Evolutionary conservation across 768 basidiomycete species (phyloP), one percentile per base, ranked within the genome.

Genomic region (Piloderma croceum): DNA sequence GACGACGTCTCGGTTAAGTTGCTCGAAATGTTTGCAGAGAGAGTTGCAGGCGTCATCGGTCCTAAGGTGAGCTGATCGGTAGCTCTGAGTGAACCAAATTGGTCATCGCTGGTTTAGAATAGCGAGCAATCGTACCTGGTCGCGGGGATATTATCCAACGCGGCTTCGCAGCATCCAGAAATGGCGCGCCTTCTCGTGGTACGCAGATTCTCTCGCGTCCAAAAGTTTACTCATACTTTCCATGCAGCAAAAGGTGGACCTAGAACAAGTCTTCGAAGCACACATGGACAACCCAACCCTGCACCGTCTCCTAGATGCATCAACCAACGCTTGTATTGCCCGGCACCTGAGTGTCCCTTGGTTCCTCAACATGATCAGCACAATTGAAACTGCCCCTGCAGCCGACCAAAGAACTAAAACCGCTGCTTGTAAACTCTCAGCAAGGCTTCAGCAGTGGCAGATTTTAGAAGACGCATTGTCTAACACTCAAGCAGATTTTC

Each of bases 251-350:
- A 64, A 70, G n/a, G 52, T 86, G 10, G 76, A 84, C 31, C 47
- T 81, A 5, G 51, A 59, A 17, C 50, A 58, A 9, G 64, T 86
- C 3, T 83, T 85, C 44, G 77, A 79, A 42, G 51, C 67, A 20
- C 67, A 57, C 9, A 44, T 87, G 29, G 78, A 80, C 35, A 71
- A 80, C 39, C 62, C 64, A 21, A 83, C 75, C 0, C 53, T 83
- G 20, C 55, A 69, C 10, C 70, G 69, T 34, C 66, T 88, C n/a
- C 59, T 78, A 17, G 75, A 83, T 48, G 85, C 85, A 3, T 67
- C 74, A 12, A 62, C 80, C 7, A 86, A 85, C 52, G 64, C 74
- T 0, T 77, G 82, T 41, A 70, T 88, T 40, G 76, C 85, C 0
- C 69, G 67, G 21, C 55, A 70, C 32, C 64, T 88, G 56, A 58